Evolutionary conservation across 2,329 filamentous ascomycete species (phyloP).

Genomic region (Calonectria pseudoreteaudii): DNA sequence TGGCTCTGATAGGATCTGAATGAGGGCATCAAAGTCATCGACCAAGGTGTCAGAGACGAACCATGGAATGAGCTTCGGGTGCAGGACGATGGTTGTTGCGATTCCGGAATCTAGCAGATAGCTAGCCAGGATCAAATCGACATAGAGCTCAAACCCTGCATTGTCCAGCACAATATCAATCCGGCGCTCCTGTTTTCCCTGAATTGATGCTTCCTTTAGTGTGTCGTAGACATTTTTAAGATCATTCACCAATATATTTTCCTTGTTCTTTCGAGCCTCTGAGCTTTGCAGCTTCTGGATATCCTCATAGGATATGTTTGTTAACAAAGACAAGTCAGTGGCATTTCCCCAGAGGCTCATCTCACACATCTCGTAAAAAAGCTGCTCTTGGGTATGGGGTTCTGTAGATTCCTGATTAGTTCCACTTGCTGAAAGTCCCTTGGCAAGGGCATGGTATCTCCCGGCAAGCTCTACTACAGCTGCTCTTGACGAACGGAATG

Average conservation of each 20-base stretch:
- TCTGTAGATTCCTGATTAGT: not conserved
- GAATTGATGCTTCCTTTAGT: not conserved
- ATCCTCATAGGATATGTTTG: not conserved
- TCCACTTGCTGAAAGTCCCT: not conserved
- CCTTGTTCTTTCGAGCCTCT: not conserved
- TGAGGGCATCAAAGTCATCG: not conserved
- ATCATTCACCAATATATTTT: not conserved
- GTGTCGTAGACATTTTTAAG: not conserved
- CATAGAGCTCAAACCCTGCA: slow-evolving; percentile 1
- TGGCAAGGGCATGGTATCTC: not conserved
- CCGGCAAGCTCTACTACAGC: not conserved
- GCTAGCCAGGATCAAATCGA: not conserved
- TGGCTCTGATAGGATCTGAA: not conserved
- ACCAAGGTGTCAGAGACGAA: not conserved
- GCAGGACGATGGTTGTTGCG: not conserved
- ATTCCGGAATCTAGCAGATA: not conserved
- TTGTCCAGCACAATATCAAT: not conserved
- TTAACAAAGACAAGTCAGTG: not conserved
- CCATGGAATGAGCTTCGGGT: not conserved
- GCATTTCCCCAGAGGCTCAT: slow-evolving; percentile 1
- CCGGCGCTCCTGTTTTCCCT: not conserved
- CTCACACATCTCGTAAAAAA: not conserved
- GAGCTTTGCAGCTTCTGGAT: not conserved
- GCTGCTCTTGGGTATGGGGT: not conserved
- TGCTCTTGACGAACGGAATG: not conserved